Evolutionary conservation across 2,329 filamentous ascomycete genomes (phyloP).

Genomic region (Cladosporium colombiae): DNA sequence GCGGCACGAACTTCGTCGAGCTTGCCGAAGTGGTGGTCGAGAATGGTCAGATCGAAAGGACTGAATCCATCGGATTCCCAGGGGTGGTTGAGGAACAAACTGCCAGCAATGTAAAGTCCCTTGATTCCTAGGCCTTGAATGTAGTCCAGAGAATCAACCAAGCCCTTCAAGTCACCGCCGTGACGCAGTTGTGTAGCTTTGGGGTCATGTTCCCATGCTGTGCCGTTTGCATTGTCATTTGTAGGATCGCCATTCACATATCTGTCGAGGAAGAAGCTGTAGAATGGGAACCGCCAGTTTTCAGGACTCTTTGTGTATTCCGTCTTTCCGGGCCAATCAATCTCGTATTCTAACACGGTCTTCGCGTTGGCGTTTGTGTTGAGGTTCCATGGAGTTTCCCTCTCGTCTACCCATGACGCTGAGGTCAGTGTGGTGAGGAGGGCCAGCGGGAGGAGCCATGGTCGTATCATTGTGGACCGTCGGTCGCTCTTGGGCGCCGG

Average conservation of each 20-base stretch:
- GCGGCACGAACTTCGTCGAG: conserved; percentile 59
- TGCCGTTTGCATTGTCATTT: conserved; percentile 65
- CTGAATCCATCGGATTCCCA: conserved; percentile 64
- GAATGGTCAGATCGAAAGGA: conserved; percentile 60
- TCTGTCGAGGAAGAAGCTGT: conserved; percentile 64
- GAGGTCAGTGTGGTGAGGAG: conserved; percentile 19
- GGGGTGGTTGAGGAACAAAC: conserved; percentile 63
- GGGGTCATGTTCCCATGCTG: conserved; percentile 61
- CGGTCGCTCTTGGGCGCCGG: conserved; percentile 18
- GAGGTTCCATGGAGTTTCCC: conserved; percentile 58
- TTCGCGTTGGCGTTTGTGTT: conserved; percentile 61
- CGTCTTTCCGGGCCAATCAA: conserved; percentile 54
- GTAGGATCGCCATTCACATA: conserved; percentile 66
- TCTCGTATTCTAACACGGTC: conserved; percentile 59
- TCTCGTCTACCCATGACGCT: conserved; percentile 49
- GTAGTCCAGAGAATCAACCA: conserved; percentile 64
- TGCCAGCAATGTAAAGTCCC: conserved; percentile 65
- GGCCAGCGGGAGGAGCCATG: conserved; percentile 21
- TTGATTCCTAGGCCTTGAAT: conserved; percentile 64
- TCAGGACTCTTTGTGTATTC: conserved; percentile 56
- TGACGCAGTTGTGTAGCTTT: conserved; percentile 63
- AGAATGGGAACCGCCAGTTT: conserved; percentile 67
- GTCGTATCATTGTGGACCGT: conserved; percentile 20
- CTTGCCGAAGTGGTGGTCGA: conserved; percentile 64
- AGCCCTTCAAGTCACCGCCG: conserved; percentile 60